phyloP scores from a whole-genome alignment of 768 basidiomycete species.

The Tulasnella sp. region DNA sequence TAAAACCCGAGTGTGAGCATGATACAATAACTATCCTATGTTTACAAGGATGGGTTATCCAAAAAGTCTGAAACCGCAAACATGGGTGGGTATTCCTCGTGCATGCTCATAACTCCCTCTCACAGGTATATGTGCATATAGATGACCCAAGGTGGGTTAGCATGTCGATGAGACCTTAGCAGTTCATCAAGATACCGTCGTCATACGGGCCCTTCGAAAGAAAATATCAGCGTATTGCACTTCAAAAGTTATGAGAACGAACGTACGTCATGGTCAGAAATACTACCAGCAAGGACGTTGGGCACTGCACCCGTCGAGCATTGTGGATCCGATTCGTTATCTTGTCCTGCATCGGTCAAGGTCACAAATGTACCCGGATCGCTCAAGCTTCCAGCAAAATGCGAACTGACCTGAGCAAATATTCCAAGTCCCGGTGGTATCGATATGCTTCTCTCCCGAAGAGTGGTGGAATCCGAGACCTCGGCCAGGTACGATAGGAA shows the following conservation, averaged over 20 bases:
- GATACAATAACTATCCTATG: too few species aligned
- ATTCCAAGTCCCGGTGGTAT: background rate
- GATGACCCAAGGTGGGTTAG: too few species aligned
- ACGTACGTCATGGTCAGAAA: background rate
- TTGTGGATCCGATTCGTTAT: slow-evolving; percentile 14
- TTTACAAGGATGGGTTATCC: too few species aligned
- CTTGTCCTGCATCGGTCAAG: slow-evolving; percentile 15
- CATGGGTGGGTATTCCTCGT: too few species aligned
- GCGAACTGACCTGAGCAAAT: background rate
- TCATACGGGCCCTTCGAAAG: background rate
- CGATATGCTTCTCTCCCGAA: slow-evolving; percentile 38
- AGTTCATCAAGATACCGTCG: background rate
- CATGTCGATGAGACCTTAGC: too few species aligned
- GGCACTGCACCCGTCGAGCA: slow-evolving; percentile 10
- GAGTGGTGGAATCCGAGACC: slow-evolving; percentile 36
- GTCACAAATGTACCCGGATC: background rate
- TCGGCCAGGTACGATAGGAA: slow-evolving; percentile 32
- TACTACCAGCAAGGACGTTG: background rate
- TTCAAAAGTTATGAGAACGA: background rate
- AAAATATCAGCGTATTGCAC: background rate
- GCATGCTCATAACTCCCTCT: too few species aligned
- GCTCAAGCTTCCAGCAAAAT: background rate
- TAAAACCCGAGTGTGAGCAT: too few species aligned
- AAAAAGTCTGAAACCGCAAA: too few species aligned
- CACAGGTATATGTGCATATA: too few species aligned